Base-by-base conservation (phyloP, 495 filamentous ascomycete species). In the Penicillium verhagenii region DNA sequence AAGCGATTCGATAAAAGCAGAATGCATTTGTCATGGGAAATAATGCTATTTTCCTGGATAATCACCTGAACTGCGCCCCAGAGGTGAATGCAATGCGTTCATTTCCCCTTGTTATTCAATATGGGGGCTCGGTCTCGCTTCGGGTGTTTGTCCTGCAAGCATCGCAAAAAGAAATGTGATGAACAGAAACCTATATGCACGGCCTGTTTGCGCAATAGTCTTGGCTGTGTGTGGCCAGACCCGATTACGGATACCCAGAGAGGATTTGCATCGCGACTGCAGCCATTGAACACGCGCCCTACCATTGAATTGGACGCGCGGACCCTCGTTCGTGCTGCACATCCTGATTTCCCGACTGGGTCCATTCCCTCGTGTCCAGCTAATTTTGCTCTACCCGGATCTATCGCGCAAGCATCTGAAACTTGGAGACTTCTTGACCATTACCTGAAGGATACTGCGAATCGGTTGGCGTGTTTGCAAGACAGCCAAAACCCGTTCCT, bases 161-260 rank as follows among this genome's bases (percentile, higher is more conserved):
- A 54, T 40, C 59, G 59, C 39, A 61, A 61, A 33, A 62, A 62
- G 56, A 58, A 62, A 55, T 58, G 59, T 35, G 59, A 58, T 37
- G 59, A 62, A 48, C 24, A 44, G 23, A 55, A 62, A 44, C 59
- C 59, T 9, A 49, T 49, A 48, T 62, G 56, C 52, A 50, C 59
- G 21, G 59, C 59, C 33, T 61, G 59, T 48, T 42, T 58, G 45
- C 59, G 55, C 52, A 62, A 62, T 54, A 45, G 44, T 47, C 49
- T 61, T 26, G 37, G 29, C 7, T 62, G 59, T 31, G 13, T 49
- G n/a, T 62, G 59, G 59, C 56, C 59, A 45, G 55, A 38, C 3
- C n/a, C 43, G n/a, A 53, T 25, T 25, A n/a, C n/a, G n/a, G n/a
- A n/a, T n/a, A 19, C 39, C 39, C 31, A 24, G 21, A 18, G 14